phyloP scores from a whole-genome alignment of 176 grass and related monocot species.

The Avena sativa region DNA sequence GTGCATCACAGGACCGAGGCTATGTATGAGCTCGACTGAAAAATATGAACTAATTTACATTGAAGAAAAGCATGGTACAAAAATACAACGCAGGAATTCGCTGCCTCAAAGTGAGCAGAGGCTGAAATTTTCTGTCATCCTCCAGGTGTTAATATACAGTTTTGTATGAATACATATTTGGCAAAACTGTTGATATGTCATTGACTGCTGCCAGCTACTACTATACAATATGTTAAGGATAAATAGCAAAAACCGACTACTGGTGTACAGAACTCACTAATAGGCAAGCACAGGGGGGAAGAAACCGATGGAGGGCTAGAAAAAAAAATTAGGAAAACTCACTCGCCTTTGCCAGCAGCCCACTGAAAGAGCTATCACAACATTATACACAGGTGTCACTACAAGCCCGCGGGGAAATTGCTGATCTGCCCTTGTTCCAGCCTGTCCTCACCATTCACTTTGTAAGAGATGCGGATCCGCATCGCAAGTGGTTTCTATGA shows the following conservation, averaged over 20 bases:
- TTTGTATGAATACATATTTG: constrained; percentile 66
- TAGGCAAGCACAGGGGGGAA: constrained; percentile 35
- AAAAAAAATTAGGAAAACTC: constrained; percentile 24
- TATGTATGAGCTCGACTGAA: neutral
- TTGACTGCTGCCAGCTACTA: constrained; percentile 52
- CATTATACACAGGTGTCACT: constrained; percentile 47
- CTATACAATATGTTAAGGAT: constrained; percentile 80
- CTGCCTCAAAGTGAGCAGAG: constrained; percentile 12
- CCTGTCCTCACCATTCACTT: constrained; percentile 83
- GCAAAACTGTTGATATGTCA: constrained; percentile 61
- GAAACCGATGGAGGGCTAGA: constrained; percentile 30
- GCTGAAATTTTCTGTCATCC: constrained; percentile 52
- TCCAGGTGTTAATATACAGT: constrained; percentile 48
- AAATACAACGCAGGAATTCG: constrained; percentile 26
- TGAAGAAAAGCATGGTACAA: constrained; percentile 22
- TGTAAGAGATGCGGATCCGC: constrained; percentile 92
- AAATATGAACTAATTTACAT: constrained; percentile 52
- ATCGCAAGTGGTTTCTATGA: constrained; percentile 83
- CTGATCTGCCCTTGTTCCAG: constrained; percentile 94
- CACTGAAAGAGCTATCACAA: constrained; percentile 43
- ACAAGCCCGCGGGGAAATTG: constrained; percentile 89
- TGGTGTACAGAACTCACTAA: constrained; percentile 47
- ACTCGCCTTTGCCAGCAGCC: constrained; percentile 33
- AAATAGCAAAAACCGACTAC: constrained; percentile 63
- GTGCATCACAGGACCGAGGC: neutral